Base-by-base conservation (phyloP, 2,329 filamentous ascomycete species). In the Colletotrichum destructivum region DNA sequence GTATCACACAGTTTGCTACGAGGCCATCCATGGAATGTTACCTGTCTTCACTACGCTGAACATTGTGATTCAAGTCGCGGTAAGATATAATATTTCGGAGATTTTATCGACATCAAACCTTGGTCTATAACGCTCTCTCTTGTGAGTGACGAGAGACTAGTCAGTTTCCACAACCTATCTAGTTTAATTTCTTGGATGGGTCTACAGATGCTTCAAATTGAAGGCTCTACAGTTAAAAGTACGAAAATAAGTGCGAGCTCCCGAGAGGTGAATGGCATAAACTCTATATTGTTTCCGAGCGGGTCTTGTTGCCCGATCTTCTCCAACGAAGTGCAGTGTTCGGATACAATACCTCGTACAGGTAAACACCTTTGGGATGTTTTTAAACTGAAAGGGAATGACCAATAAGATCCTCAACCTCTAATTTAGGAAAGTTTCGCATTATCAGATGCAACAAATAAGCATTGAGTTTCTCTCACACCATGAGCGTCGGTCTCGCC, bases 401-500 rank as follows among this genome's bases (percentile, higher is more conserved):
- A 8, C 57, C 26, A 56, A 35, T 47, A 12, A 12, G 44, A 42
- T 42, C 16, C 49, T 9, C 12, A 15, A 31, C 31, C 57, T 51
- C 23, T 16, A n/a, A 16, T 7, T 13, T 26, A 12, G 3, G 18
- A 21, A 49, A 31, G 12, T 26, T 44, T 38, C 61, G 21, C n/a
- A n/a, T 60, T 38, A 59, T 40, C 54, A 57, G n/a, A 69, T 38
- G 66, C 54, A 44, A 46, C 38, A 52, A 46, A 52, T 23, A 52
- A 52, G n/a, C 21, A 47, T 21, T 55, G 62, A 47, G 62, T 47
- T 60, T 55, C 15, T 64, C 31, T 49, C 38, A 70, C 47, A 70
- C 54, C 62, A 66, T 15, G 4, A 42, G 8, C 16, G 2, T 55
- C 47, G 31, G 18, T 66, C 3, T 61, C 47, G 26, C 16, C 16